Evolutionary conservation across 345 rosid species (phyloP), one percentile per base, ranked within the genome.

Genomic region (Camelina neglecta): DNA sequence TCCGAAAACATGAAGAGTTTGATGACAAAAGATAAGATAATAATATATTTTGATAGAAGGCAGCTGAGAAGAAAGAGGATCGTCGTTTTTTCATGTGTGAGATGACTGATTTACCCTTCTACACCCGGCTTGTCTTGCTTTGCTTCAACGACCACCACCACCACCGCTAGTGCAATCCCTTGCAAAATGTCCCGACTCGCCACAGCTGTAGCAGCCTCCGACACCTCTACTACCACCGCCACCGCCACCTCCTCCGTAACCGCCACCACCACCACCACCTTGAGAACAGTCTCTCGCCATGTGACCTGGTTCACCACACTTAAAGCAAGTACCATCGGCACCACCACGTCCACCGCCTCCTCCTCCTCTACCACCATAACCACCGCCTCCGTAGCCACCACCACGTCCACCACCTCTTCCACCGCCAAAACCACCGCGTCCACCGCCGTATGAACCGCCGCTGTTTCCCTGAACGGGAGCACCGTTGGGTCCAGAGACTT

Each of bases 101-200:
- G 21, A 50, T 58, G 23, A 69, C 67, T 11, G 24, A 38, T 50
- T 42, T 24, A 38, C 44, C 65, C 56, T 7, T 11, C 15, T 9
- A n/a, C 11, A 65, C 65, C 45, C 29, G 29, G 29, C 29, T 26
- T 26, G 36, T 18, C 38, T 48, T 29, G 33, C 3, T 20, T 59
- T 36, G 48, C 63, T 62, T 80, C 76, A 84, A 44, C 88, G 87
- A 10, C 83, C 80, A 11, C 78, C 74, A 11, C 78, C 74, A 11
- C 78, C 74, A 49, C 78, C 75, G 54, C 82, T 85, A 0, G 94
- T 83, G 67, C 98, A 93, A 39, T 93, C 98, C 75, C 96, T 75
- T 0, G 98, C 94, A 15, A 89, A 90, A 70, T 93, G 98, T 1
- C 98, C 98, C 1, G 91, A 74, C 56, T 72, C 90, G 0, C 98